Evolutionary conservation across 352 stramenopile species (phyloP).

Genomic region (Globisporangium middletonii): DNA sequence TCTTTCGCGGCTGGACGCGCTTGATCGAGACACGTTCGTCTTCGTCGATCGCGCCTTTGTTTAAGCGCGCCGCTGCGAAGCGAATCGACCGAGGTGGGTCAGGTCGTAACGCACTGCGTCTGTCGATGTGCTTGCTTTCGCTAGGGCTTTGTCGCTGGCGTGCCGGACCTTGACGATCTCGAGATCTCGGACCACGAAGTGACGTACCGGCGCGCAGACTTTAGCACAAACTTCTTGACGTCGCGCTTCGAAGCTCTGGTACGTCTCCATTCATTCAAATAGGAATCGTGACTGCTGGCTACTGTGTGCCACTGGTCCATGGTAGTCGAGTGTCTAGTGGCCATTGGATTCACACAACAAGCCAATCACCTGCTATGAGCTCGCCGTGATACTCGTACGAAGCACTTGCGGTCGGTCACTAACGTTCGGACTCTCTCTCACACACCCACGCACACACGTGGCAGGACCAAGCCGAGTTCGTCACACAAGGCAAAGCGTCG

Average conservation of each 20-base stretch:
- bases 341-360: no score
- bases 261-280: conserved; percentile 1
- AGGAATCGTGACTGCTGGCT: neutral
- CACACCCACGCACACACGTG: neutral
- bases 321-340: no score
- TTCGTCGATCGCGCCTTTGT: neutral
- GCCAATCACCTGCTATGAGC: no score
- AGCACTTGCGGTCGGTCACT: neutral
- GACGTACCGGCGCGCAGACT: conserved; percentile 56
- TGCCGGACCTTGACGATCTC: conserved; percentile 26
- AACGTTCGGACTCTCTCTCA: neutral
- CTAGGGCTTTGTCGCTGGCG: conserved; percentile 22
- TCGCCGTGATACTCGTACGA: no score
- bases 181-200: conserved; percentile 35
- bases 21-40: neutral
- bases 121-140: neutral
- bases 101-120: conserved; percentile 16
- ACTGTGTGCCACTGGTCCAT: neutral
- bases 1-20: neutral
- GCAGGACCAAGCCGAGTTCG: conserved; percentile 23
- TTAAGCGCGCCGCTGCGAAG: neutral
- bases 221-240: conserved; percentile 46
- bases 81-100: neutral
- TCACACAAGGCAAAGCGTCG: conserved; percentile 22
- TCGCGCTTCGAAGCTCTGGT: conserved; percentile 60